A percentile compares a stretch with the other conserved stretches of the same genome.
phyloP scores from a whole-genome alignment of 1,284 basidiomycete genomes.

The Leccinum fuscescens region DNA sequence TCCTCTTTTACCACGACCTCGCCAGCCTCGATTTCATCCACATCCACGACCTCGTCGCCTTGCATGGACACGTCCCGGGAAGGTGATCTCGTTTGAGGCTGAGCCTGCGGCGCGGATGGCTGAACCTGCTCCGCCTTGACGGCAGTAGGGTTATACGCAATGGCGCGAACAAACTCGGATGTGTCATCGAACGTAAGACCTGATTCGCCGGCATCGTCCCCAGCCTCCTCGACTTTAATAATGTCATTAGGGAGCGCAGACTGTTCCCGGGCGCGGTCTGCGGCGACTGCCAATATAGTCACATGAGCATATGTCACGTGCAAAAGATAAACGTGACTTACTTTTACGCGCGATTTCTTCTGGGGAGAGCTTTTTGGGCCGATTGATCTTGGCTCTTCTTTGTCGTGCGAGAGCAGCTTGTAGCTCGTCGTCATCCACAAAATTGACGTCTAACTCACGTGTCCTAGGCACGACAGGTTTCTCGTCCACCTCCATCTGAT shows the following conservation, averaged over 20 bases:
- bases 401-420: slow-evolving; percentile 90
- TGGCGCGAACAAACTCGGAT: slow-evolving; percentile 92
- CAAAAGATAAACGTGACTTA: slow-evolving; percentile 38
- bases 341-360: slow-evolving; percentile 84
- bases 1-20: slow-evolving; percentile 77
- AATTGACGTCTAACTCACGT: slow-evolving; percentile 78
- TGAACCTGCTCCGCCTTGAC: slow-evolving; percentile 56
- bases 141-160: slow-evolving; percentile 61
- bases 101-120: slow-evolving; percentile 33
- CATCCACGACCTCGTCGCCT: slow-evolving; percentile 49
- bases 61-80: slow-evolving; percentile 56
- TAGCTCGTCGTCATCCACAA: slow-evolving; percentile 98
- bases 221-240: slow-evolving; percentile 63
- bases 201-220: slow-evolving; percentile 51
- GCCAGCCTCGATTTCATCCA: slow-evolving; percentile 54
- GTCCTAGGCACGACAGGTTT: slow-evolving; percentile 58
- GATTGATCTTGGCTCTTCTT: slow-evolving; percentile 79
- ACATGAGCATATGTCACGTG: neutral
- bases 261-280: slow-evolving; percentile 57
- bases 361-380: slow-evolving; percentile 74
- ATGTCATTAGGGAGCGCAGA: slow-evolving; percentile 43
- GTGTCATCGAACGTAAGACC: slow-evolving; percentile 94
- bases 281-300: slow-evolving; percentile 46
- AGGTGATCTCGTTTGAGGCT: slow-evolving; percentile 41
- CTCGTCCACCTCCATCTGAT: slow-evolving; percentile 78